These are phyloP conservation scores for Brassica rapa DNA, from an alignment of 345 rosid species.

Conservation along the genomic window DNA sequence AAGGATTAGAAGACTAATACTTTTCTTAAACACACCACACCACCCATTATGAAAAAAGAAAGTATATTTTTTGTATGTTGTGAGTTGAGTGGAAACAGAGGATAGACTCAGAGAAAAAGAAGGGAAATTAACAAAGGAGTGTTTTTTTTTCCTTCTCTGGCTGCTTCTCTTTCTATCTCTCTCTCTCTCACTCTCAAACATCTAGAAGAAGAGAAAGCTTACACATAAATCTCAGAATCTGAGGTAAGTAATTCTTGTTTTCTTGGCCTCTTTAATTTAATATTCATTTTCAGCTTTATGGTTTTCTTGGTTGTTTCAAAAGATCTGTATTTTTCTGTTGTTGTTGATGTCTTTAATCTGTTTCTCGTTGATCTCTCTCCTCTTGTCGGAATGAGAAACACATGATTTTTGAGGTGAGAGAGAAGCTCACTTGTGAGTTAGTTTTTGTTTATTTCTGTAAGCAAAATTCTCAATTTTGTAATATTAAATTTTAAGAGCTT, in stretches of 20 bases:
- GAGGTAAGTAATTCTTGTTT: slow-evolving; percentile 26
- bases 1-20: slow-evolving; percentile 35
- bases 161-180: slow-evolving; percentile 16
- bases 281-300: slow-evolving; percentile 12
- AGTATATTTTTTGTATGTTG: neutral
- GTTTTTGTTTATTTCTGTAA: neutral
- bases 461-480: neutral
- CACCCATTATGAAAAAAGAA: neutral
- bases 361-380: slow-evolving; percentile 26
- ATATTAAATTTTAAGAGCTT: slow-evolving; percentile 15
- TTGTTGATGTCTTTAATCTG: neutral
- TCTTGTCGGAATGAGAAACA: slow-evolving; percentile 33
- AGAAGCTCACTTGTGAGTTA: slow-evolving; percentile 26
- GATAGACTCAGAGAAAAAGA: slow-evolving; percentile 11
- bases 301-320: slow-evolving; percentile 23
- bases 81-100: slow-evolving; percentile 25
- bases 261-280: slow-evolving; percentile 14
- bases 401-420: slow-evolving; percentile 21
- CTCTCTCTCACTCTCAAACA: slow-evolving; percentile 12
- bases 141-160: slow-evolving; percentile 30
- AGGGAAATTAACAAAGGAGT: slow-evolving; percentile 21
- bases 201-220: slow-evolving; percentile 24
- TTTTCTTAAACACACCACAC: slow-evolving; percentile 8
- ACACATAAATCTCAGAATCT: slow-evolving; percentile 8
- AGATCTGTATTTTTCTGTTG: slow-evolving; percentile 35